Evolutionary conservation across 2,329 filamentous ascomycete genomes (phyloP).

Genomic region (Fusarium lyarnte): DNA sequence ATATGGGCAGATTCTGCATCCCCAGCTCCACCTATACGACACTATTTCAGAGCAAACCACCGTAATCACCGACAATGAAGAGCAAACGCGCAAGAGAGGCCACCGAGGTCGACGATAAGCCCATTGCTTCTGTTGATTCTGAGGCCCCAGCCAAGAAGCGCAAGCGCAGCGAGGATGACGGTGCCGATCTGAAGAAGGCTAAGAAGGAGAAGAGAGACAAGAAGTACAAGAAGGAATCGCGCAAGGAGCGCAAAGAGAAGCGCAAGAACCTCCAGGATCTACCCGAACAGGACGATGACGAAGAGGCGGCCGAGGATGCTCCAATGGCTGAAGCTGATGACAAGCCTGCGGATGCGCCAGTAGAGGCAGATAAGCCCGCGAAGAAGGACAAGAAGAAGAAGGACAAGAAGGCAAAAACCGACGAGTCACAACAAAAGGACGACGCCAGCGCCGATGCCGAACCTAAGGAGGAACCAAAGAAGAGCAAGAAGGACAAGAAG

Average conservation of each 20-base stretch:
- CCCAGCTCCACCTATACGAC: neutral
- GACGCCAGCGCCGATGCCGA: slow-evolving; percentile 30
- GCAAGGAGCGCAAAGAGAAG: slow-evolving; percentile 55
- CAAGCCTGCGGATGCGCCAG: slow-evolving; percentile 27
- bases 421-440: slow-evolving; percentile 21
- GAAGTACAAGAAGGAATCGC: slow-evolving; percentile 48
- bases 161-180: slow-evolving; percentile 48
- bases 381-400: slow-evolving; percentile 46
- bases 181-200: slow-evolving; percentile 41
- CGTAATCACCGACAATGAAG: slow-evolving; percentile 42
- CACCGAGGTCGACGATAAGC: slow-evolving; percentile 43
- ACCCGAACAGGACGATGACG: slow-evolving; percentile 46
- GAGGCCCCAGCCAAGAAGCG: slow-evolving; percentile 49
- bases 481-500: slow-evolving; percentile 46
- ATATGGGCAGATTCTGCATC: slow-evolving; percentile 16
- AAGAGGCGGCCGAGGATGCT: slow-evolving; percentile 34
- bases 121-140: slow-evolving; percentile 29
- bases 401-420: slow-evolving; percentile 44
- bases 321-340: slow-evolving; percentile 40
- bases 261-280: slow-evolving; percentile 51
- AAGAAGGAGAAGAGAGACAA: slow-evolving; percentile 51
- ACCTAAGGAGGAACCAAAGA: slow-evolving; percentile 47
- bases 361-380: slow-evolving; percentile 33
- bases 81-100: slow-evolving; percentile 53
- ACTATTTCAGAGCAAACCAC: neutral